Base-by-base conservation (phyloP, 2,329 filamentous ascomycete species). In the Alternaria triticimaculans region DNA sequence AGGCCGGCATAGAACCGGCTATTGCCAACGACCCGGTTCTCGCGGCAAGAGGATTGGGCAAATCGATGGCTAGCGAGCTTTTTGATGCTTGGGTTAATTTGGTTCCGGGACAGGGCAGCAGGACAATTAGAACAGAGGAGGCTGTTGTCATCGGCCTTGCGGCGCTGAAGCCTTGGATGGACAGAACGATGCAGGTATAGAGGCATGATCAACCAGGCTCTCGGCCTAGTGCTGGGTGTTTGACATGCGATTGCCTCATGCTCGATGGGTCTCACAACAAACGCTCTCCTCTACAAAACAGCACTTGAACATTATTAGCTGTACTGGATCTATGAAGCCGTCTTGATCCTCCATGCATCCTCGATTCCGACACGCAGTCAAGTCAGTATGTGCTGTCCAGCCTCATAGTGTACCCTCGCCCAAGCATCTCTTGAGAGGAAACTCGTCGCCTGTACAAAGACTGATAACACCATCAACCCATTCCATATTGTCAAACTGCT, bases 71-170 rank as follows among this genome's bases (percentile, higher is more conserved):
- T 8, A 87, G 84, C 68, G 88, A 92, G 68, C 77, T 95, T 55
- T 97, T 97, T 76, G 93, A 97, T 79, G 86, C 90, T 70, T 96
- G 92, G 92, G 85, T 96, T 18, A 92, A 97, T 78, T 85, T 96
- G 48, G 84, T 94, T 67, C 92, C 92, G 4, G 88, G 89, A 1
- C 93, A 96, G 78, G 93, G 92, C 1, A 95, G 92, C 76, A 85
- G 93, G 72, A 93, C 90, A 1, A 95, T 97, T 65, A 84, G 92
- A 65, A 96, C 93, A 0, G 93, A 96, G 72, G 93, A 97, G 81
- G 92, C 93, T 1, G 81, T 96, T 18, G 92, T 91, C 82, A 87
- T 96, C 75, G 92, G 89, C 0, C 78, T 96, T 76, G 90, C 90
- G 73, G 88, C 88, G 2, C 75, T 96, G 75, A 87, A 89, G 74